Base-by-base conservation (phyloP, 148 eudicot genomes). In the Dianthus caryophyllus region DNA sequence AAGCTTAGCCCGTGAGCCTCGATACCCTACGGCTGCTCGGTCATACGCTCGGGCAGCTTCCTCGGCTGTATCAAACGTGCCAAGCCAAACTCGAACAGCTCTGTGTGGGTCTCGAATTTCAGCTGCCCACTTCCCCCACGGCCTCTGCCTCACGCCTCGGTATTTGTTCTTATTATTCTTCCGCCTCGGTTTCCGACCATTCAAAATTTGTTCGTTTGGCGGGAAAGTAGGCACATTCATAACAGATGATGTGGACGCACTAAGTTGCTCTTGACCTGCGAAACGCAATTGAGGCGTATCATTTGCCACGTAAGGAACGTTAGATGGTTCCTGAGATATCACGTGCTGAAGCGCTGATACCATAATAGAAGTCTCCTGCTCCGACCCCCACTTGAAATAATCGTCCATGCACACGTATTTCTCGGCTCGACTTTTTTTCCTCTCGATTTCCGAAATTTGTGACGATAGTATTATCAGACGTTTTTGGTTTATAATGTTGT, bases 71-170 rank as follows among this genome's bases (percentile, higher is more conserved):
- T 83, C 74, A 29, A 83, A 86, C 0, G 90, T 86, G 1, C 87
- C 87, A 12, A 86, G 79, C 90, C 90, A 86, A 8, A 79, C 81
- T 6, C 90, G 61, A 0, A 41, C 41, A 0, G 76, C 83, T 18
- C 80, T 52, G 55, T 74, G 71, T 5, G 90, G 87, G 78, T 86
- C 82, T 1, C 82, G 74, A 8, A 86, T 84, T 73, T 86, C 87
- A 9, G 90, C 77, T 5, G 85, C 90, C 90, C 90, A 85, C 33
- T 79, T 85, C 13, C 90, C 87, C 85, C 85, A 86, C 9, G 83
- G 90, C 71, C 90, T 81, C 77, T 84, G 85, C 59, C 87, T 64
- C 8, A 81, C 90, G 59, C 88, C 90, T 27, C 88, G 79, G 78
- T 79, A 84, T 44, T 73, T 77, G 51, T 77, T 83, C 67, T 73